Evolutionary conservation across 257 asterid genomes (phyloP), one percentile per base, ranked within the genome.

Genomic region (Euphrasia confusa): DNA sequence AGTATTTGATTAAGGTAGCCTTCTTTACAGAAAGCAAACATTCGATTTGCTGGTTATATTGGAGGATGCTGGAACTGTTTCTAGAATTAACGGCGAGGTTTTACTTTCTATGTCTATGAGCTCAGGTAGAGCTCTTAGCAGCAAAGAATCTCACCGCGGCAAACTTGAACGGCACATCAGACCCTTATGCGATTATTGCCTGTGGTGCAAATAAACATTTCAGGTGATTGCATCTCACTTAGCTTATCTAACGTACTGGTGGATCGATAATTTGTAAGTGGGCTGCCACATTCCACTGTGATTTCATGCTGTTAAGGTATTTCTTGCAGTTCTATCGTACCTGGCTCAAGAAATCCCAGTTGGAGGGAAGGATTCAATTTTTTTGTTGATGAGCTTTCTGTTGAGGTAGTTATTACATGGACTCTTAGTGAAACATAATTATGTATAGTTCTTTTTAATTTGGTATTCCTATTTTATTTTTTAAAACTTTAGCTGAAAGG

Each of bases 361-460:
- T 92, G 99, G 99, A 89, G 85, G 68, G 99, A 92, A 78, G 96
- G 87, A 74, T 92, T 89, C 80, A 81, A 87, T 77, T 92, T 89
- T 80, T 77, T 84, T 58, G 89, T 83, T 56, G 94, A 86, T 24
- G 83, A 83, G 76, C 95, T 92, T 78, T 97, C 96, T 61, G 90
- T 78, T 13, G 76, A 84, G 97, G 99, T 92, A 75, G 64, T 52
- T 58, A 65, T 30, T 73, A n/a, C 64, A 63, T 67, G 26, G 54
- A 63, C 54, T 68, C 72, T n/a, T 12, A 42, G 40, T 67, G 68
- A 47, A 47, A 37, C 61, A 61, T 45, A 54, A 58, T 42, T 26
- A 30, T 7, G 48, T 18, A 44, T 39, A 47, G 18, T 58, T 60
- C 45, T 42, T 12, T 42, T 12, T 42, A 42, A 42, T 42, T 42